phyloP scores from a whole-genome alignment of 352 stramenopile species.

The Phytopythium sindhum region DNA sequence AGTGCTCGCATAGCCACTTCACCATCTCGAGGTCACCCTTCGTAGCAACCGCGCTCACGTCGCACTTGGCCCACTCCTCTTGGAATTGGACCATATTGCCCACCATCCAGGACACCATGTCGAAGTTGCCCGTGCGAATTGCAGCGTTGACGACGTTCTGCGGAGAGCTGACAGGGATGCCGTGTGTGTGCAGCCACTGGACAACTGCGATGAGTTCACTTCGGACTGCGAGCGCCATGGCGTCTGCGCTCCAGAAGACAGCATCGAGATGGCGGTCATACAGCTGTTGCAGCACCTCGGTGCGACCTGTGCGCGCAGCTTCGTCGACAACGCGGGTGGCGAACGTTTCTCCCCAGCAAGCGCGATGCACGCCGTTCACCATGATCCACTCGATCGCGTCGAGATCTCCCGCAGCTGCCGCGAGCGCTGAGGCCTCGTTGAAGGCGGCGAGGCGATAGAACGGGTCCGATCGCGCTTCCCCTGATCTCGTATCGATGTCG shows the following conservation, averaged over 20 bases:
- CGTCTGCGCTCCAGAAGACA: constrained; percentile 21
- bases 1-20: constrained; percentile 36
- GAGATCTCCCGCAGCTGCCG: constrained; percentile 15
- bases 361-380: constrained; percentile 7
- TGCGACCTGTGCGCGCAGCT: constrained; percentile 13
- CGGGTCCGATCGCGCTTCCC: constrained; percentile 1
- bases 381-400: constrained; percentile 20
- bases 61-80: constrained; percentile 15
- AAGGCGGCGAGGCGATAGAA: constrained; percentile 25
- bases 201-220: not conserved
- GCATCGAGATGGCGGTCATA: constrained; percentile 10
- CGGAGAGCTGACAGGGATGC: not conserved
- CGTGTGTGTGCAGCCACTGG: not conserved
- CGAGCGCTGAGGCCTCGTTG: constrained; percentile 17
- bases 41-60: constrained; percentile 12
- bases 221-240: constrained; percentile 10
- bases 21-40: constrained; percentile 32
- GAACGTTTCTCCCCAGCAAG: not conserved
- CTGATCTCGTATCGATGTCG: not conserved
- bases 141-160: constrained; percentile 4
- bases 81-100: constrained; percentile 5
- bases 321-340: constrained; percentile 13
- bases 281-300: constrained; percentile 17
- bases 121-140: constrained; percentile 14
- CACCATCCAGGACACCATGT: constrained; percentile 23